A percentile compares a stretch with the other conserved stretches of the same genome.
phyloP scores from a whole-genome alignment of 805 yeast species.

The Hanseniaspora guilliermondii region DNA sequence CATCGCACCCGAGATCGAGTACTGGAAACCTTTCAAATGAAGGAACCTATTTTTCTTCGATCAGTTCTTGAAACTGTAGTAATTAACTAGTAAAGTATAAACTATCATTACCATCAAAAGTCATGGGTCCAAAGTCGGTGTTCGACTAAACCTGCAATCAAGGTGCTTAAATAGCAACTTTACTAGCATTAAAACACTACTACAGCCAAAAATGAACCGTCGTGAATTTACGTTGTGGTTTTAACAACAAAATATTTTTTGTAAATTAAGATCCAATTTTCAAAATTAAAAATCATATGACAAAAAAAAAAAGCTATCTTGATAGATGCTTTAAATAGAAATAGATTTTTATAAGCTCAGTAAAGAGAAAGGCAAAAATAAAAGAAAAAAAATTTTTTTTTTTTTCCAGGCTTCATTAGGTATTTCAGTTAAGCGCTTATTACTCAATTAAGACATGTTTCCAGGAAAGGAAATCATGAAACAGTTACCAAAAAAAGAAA shows the following conservation, averaged over 20 bases:
- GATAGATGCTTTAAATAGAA: background rate
- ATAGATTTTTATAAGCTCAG: too few relatives aligned
- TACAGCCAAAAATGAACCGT: slow-evolving; percentile 35
- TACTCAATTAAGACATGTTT: too few relatives aligned
- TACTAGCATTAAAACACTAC: slow-evolving; percentile 24
- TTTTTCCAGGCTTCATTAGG: too few relatives aligned
- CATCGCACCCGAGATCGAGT: slow-evolving; percentile 67
- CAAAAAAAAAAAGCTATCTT: background rate
- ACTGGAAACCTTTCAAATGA: slow-evolving; percentile 16
- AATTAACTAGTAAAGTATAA: background rate
- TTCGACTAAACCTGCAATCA: slow-evolving; percentile 23
- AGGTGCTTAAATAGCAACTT: slow-evolving; percentile 37
- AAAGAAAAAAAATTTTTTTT: slow-evolving; percentile 38
- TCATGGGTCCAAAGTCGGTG: slow-evolving; percentile 44
- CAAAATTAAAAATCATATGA: slow-evolving; percentile 1
- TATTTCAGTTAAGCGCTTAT: slow-evolving; percentile 14
- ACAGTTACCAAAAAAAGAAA: background rate
- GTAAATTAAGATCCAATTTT: too few relatives aligned
- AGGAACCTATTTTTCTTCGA: slow-evolving; percentile 39
- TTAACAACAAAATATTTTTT: slow-evolving; percentile 30
- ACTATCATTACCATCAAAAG: slow-evolving; percentile 32
- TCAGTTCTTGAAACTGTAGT: slow-evolving; percentile 14
- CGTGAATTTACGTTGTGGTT: slow-evolving; percentile 49
- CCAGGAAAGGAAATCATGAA: too few relatives aligned
- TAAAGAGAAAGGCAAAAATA: slow-evolving; percentile 31